Base-by-base conservation (phyloP, 768 basidiomycete species). In the Kwoniella shandongensis region DNA sequence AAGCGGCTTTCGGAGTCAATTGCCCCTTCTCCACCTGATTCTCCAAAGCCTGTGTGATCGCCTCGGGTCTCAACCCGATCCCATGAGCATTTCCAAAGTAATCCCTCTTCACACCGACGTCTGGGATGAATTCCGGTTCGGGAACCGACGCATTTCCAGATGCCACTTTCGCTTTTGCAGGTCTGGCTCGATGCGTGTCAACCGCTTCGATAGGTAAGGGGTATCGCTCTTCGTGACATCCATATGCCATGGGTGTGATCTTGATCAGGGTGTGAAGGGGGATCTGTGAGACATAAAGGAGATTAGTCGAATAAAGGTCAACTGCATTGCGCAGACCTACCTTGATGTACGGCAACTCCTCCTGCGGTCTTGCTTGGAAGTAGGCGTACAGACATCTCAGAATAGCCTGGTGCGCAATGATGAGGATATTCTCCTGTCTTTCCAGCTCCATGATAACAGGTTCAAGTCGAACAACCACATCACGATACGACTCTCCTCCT, bases 401-500 rank as follows among this genome's bases (percentile, higher is more conserved):
- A 39, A 80, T 78, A 17, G 79, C 79, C 80, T 98, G 96, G 78
- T 99, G 96, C 0, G 93, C 92, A 30, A 99, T 87, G 64, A 99
- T 88, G 36, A 99, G 78, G 56, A 99, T 91, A 74, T 99, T 94
- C 77, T 94, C 89, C 76, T 98, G 96, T 52, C 96, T 81, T 77
- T 99, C 96, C 22, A 99, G 82, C 76, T 99, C 96, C 91, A 99
- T 97, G 66, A 99, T 99, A 50, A 98, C 88, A 22, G 96, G 96
- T 74, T 99, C 96, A 25, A 99, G 80, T 36, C 94, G 84, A 3
- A 90, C 84, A 12, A 96, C 91, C 26, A 99, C 94, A 72, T 99
- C 96, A 35, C 96, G 86, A 76, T 99, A 99, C 1, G 91, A 96
- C 79, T 99, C 96, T 52, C 96, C 96, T 18, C 54, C 92, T 67